These are phyloP conservation scores for Epichloe scottii DNA, from an alignment of 2,329 filamentous ascomycete species.

Conservation along the genomic window DNA sequence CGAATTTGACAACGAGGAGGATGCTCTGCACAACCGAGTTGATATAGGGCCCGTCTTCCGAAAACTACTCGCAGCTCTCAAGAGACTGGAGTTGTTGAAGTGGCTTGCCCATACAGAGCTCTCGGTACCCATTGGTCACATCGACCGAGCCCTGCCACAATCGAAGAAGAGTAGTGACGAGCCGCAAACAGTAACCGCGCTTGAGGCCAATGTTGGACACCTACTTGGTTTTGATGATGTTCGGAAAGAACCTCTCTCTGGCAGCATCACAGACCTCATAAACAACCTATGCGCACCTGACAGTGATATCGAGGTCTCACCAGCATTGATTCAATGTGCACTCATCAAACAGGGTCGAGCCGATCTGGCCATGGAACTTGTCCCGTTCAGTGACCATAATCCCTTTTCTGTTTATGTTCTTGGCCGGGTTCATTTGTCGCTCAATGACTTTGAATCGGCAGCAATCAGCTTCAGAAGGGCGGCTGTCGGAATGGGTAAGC, in stretches of 20 bases:
- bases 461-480: conserved; percentile 69
- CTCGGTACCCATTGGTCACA: conserved; percentile 32
- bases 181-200: conserved; percentile 38
- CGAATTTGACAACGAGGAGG: conserved; percentile 62
- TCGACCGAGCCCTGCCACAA: conserved; percentile 21
- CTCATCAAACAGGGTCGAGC: conserved; percentile 46
- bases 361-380: conserved; percentile 46
- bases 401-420: conserved; percentile 70
- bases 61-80: conserved; percentile 57
- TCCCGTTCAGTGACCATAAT: conserved; percentile 41
- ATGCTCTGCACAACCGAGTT: conserved; percentile 45
- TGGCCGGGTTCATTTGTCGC: conserved; percentile 63
- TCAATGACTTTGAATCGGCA: conserved; percentile 62
- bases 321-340: conserved; percentile 48
- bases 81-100: conserved; percentile 58
- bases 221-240: conserved; percentile 48
- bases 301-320: conserved; percentile 52
- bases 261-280: conserved; percentile 53
- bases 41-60: conserved; percentile 59
- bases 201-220: conserved; percentile 48
- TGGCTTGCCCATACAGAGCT: conserved; percentile 54
- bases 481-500: conserved; percentile 69
- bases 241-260: conserved; percentile 37
- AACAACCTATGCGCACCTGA: conserved; percentile 51
- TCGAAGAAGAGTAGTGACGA: conserved; percentile 33